Conservation (phyloP, 2,329 filamentous ascomycete species). For the Fusarium sp. region DNA sequence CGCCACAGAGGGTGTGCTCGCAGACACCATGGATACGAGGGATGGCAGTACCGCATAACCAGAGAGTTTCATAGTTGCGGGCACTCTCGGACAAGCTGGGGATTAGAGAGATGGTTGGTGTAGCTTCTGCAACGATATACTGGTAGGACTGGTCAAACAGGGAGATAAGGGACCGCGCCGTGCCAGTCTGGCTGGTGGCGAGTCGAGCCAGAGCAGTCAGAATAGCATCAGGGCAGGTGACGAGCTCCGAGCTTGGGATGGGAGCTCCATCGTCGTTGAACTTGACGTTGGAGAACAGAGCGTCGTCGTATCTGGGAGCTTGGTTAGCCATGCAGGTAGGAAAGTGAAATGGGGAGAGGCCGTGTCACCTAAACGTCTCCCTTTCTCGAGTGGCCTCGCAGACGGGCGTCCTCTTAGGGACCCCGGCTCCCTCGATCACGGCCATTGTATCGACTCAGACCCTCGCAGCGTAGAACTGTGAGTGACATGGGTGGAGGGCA, state of each 20-base stretch:
- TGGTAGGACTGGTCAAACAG: constrained; percentile 62
- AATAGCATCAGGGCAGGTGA: constrained; percentile 49
- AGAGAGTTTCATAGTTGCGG: constrained; percentile 28
- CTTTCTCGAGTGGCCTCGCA: constrained; percentile 46
- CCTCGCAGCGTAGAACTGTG: neutral
- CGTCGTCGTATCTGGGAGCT: constrained; percentile 20
- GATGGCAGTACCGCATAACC: constrained; percentile 49
- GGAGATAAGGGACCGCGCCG: constrained; percentile 59
- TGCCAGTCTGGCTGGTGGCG: constrained; percentile 56
- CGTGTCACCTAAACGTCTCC: constrained; percentile 47
- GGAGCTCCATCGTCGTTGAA: constrained; percentile 41
- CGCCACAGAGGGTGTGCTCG: constrained; percentile 42
- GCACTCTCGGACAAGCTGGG: constrained; percentile 26
- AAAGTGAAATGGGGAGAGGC: neutral
- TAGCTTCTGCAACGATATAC: constrained; percentile 65
- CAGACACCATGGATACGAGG: constrained; percentile 46
- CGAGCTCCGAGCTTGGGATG: constrained; percentile 42
- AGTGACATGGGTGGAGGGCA: neutral
- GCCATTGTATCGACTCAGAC: neutral
- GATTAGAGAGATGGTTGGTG: constrained; percentile 53
- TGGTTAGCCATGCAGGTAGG: neutral
- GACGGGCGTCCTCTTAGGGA: constrained; percentile 24
- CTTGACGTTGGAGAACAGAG: constrained; percentile 24
- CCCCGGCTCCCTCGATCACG: neutral
- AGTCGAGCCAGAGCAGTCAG: constrained; percentile 64